phyloP scores from a whole-genome alignment of 768 basidiomycete genomes.

The Strobilomyces echinocephalus region DNA sequence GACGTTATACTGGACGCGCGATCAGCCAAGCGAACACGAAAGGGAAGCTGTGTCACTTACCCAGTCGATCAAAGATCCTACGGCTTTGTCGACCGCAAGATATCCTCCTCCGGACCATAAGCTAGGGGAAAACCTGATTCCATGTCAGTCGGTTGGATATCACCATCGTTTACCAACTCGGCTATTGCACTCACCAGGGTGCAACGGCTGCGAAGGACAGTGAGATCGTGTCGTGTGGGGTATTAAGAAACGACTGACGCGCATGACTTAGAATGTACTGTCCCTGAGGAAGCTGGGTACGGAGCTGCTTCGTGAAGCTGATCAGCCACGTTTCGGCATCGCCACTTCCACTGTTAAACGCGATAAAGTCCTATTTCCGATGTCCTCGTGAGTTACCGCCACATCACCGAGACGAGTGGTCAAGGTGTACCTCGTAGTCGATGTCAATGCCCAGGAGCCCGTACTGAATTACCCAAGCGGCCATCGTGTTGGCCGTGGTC shows the following conservation, averaged over 20 bases:
- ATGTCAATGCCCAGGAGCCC: slow-evolving; percentile 48
- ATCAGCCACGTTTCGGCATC: slow-evolving; percentile 35
- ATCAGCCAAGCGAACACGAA: not conserved
- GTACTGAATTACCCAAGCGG: slow-evolving; percentile 44
- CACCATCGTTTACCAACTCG: not conserved
- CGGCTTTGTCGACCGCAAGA: slow-evolving; percentile 33
- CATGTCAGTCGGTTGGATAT: not conserved
- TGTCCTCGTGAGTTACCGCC: not conserved
- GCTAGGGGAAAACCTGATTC: slow-evolving; percentile 18
- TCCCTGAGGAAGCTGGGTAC: slow-evolving; percentile 29
- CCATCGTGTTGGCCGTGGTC: slow-evolving; percentile 39
- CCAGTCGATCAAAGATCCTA: slow-evolving; percentile 45
- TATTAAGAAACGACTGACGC: slow-evolving; percentile 22
- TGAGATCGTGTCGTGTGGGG: not conserved
- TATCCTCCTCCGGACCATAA: slow-evolving; percentile 33
- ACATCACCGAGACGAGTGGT: not conserved
- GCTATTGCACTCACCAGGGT: slow-evolving; percentile 14
- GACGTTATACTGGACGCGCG: slow-evolving; percentile 29
- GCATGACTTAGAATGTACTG: slow-evolving; percentile 34
- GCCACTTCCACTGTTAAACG: slow-evolving; percentile 34
- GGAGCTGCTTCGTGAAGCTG: slow-evolving; percentile 31
- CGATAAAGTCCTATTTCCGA: slow-evolving; percentile 29
- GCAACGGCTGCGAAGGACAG: slow-evolving; percentile 13
- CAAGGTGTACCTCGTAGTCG: slow-evolving; percentile 41
- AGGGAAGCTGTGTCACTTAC: slow-evolving; percentile 16